A percentile compares a stretch with the other conserved stretches of the same genome.
Conservation (phyloP, 1,284 basidiomycete species). For the Puccinia triticina region DNA sequence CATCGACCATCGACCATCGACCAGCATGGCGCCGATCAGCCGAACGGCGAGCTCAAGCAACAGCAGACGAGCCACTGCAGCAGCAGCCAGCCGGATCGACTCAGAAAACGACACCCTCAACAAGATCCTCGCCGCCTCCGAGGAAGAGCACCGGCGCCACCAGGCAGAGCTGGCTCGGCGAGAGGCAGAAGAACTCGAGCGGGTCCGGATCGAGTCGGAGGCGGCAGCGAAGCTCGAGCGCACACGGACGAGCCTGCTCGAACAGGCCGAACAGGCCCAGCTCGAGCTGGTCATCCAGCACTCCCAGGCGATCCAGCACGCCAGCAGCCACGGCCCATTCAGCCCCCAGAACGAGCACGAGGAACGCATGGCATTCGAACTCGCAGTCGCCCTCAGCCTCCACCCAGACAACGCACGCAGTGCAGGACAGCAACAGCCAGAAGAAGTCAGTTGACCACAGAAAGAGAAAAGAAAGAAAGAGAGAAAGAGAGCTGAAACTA, state of each 20-base stretch:
- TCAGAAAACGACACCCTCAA: background rate
- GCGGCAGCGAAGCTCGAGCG: slow-evolving; percentile 1
- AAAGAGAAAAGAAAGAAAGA: too few relatives aligned
- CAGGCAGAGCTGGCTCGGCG: background rate
- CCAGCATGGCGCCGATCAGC: too few relatives aligned
- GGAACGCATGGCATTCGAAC: slow-evolving; percentile 20
- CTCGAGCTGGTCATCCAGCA: slow-evolving; percentile 23
- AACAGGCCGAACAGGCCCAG: background rate
- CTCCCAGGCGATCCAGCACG: background rate
- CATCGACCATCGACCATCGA: too few relatives aligned
- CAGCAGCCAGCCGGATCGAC: too few relatives aligned
- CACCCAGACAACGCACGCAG: background rate
- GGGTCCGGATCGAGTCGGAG: background rate
- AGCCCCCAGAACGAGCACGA: slow-evolving; percentile 1
- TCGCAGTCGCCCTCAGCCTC: slow-evolving; percentile 30
- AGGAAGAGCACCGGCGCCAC: background rate
- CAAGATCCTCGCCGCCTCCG: background rate
- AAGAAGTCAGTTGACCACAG: background rate
- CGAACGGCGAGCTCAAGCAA: too few relatives aligned
- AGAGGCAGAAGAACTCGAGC: slow-evolving; percentile 25
- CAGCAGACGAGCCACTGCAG: too few relatives aligned
- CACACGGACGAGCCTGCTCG: background rate
- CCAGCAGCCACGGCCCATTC: background rate
- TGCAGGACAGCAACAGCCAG: background rate
- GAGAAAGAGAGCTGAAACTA: too few relatives aligned